These are phyloP conservation scores for Zymoseptoria brevis DNA, from an alignment of 2,329 filamentous ascomycete species.

Conservation along the genomic window DNA sequence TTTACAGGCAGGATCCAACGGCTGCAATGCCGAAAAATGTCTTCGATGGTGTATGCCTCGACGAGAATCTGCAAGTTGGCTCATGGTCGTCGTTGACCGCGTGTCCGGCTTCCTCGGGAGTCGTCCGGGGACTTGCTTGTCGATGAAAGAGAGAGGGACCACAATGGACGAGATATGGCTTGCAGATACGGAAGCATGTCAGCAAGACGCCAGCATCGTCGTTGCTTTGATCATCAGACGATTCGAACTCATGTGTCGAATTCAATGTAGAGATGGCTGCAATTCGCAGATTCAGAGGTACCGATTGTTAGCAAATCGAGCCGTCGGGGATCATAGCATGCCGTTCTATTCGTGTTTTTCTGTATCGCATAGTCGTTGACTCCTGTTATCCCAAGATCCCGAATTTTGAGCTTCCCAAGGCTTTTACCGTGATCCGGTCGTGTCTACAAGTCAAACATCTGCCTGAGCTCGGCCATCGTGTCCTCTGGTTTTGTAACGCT, in stretches of 20 bases:
- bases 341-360: background rate
- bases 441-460: slow-evolving; percentile 53
- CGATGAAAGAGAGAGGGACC: no score
- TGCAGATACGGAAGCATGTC: background rate
- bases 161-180: no score
- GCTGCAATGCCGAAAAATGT: no score
- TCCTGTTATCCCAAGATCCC: background rate
- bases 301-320: background rate
- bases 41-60: no score
- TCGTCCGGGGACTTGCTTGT: no score
- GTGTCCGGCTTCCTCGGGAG: no score
- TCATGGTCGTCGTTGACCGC: no score
- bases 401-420: background rate
- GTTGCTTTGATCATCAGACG: background rate
- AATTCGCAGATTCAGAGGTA: background rate
- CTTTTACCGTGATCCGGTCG: background rate
- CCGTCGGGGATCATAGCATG: background rate
- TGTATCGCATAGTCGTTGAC: background rate
- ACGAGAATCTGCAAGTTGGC: no score
- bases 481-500: slow-evolving; percentile 74
- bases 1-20: no score
- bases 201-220: background rate
- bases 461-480: slow-evolving; percentile 69
- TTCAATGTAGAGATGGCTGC: background rate
- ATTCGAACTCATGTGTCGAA: background rate